Conservation (phyloP, 129 eudicot species). For the Flaveria sonorensis region DNA sequence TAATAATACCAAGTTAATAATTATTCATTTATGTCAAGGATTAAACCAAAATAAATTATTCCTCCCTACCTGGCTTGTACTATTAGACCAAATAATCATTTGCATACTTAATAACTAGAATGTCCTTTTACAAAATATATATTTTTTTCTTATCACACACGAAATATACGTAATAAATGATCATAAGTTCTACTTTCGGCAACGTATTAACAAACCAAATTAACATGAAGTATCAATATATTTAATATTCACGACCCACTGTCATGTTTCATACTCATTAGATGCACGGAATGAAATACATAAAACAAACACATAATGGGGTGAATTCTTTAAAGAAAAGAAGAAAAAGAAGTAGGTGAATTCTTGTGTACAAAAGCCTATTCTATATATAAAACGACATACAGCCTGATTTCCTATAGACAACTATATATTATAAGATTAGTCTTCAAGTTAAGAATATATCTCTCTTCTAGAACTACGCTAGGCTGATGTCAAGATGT, state of each 20-base stretch:
- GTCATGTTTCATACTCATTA: slow-evolving; percentile 1
- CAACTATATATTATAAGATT: not conserved
- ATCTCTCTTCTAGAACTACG: slow-evolving; percentile 13
- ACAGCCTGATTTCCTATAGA: not conserved
- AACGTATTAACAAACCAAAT: not conserved
- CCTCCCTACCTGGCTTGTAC: too few relatives aligned
- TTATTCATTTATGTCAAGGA: too few relatives aligned
- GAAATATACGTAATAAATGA: not conserved
- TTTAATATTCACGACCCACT: slow-evolving; percentile 4
- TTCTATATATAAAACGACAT: not conserved
- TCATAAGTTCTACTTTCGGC: not conserved
- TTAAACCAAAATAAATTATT: too few relatives aligned
- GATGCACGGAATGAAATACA: slow-evolving; percentile 19
- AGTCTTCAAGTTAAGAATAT: slow-evolving; percentile 28
- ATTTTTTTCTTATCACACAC: slow-evolving; percentile 2
- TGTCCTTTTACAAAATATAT: too few relatives aligned
- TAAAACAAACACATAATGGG: not conserved
- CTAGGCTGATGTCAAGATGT: slow-evolving; percentile 12
- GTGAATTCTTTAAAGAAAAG: not conserved
- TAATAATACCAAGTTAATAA: too few relatives aligned
- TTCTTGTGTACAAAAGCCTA: slow-evolving; percentile 27
- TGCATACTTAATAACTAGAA: too few relatives aligned
- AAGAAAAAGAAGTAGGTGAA: not conserved
- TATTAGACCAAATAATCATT: too few relatives aligned
- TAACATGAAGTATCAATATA: not conserved